Conservation (phyloP, 345 rosid genomes). For the Aurinia saxatilis region DNA sequence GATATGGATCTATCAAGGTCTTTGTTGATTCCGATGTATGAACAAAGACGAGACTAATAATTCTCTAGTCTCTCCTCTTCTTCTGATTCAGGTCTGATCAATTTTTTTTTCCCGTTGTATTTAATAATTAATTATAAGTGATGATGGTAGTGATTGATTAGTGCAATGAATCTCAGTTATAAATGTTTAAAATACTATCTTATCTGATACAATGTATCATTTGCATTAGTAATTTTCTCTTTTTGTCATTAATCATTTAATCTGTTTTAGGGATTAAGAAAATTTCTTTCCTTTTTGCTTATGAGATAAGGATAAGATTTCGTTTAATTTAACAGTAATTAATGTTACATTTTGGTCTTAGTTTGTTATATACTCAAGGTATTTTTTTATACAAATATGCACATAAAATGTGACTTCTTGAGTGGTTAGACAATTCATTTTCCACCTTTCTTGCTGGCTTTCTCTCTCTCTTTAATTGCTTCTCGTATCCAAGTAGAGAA, state of each 20-base stretch:
- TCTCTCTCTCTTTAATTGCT: neutral
- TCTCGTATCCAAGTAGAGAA: neutral
- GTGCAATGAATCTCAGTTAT: neutral
- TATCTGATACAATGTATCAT: neutral
- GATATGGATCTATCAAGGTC: slow-evolving; percentile 33
- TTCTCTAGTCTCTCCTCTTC: neutral
- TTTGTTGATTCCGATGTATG: slow-evolving; percentile 36
- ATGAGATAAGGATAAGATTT: no score
- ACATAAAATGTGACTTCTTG: slow-evolving; percentile 1
- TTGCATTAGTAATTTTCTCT: neutral
- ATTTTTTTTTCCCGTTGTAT: neutral
- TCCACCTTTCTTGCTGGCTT: neutral
- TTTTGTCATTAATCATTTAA: neutral
- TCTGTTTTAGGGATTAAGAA: neutral
- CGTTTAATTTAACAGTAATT: neutral
- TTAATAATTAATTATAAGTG: neutral
- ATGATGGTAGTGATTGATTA: neutral
- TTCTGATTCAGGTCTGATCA: neutral
- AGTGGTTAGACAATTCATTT: slow-evolving; percentile 10
- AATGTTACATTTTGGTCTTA: neutral
- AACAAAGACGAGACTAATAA: slow-evolving; percentile 26
- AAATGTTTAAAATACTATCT: neutral
- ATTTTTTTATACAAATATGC: neutral
- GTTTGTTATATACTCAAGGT: neutral
- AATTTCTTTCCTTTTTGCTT: no score